Conservation (phyloP, 805 yeast genomes). For the Ogataea pini region DNA sequence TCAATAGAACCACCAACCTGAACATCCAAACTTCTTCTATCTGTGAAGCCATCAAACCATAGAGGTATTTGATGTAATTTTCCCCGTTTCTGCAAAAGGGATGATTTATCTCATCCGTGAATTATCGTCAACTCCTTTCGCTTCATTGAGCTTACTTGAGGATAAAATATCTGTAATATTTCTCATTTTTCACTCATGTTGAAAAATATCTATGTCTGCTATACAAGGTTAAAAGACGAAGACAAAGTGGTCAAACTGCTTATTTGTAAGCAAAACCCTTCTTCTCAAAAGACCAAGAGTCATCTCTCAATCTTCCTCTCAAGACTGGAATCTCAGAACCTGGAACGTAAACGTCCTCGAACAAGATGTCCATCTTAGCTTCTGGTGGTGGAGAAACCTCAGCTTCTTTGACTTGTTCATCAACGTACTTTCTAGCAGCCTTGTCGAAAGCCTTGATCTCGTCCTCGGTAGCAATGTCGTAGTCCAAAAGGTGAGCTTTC, state of each 20-base stretch:
- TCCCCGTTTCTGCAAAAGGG: too few relatives aligned
- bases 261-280: slow-evolving; percentile 42
- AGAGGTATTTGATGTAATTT: too few relatives aligned
- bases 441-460: slow-evolving; percentile 94
- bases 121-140: too few relatives aligned
- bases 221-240: not conserved
- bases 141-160: too few relatives aligned
- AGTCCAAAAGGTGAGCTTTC: slow-evolving; percentile 80
- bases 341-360: slow-evolving; percentile 94
- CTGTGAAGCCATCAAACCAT: too few relatives aligned
- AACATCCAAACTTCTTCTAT: too few relatives aligned
- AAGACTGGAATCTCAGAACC: slow-evolving; percentile 90
- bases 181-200: too few relatives aligned
- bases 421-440: slow-evolving; percentile 93
- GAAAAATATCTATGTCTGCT: not conserved
- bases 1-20: too few relatives aligned
- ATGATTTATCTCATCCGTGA: too few relatives aligned
- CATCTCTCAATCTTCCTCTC: slow-evolving; percentile 96
- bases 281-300: slow-evolving; percentile 67
- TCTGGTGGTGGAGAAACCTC: slow-evolving; percentile 95
- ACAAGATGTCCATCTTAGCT: slow-evolving; percentile 89
- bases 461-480: slow-evolving; percentile 86
- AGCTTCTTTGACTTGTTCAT: slow-evolving; percentile 90
- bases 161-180: too few relatives aligned
- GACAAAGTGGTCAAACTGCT: not conserved